Evolutionary conservation across 306 rosid species (phyloP), one percentile per base, ranked within the genome.

Genomic region (Alnus rubra): DNA sequence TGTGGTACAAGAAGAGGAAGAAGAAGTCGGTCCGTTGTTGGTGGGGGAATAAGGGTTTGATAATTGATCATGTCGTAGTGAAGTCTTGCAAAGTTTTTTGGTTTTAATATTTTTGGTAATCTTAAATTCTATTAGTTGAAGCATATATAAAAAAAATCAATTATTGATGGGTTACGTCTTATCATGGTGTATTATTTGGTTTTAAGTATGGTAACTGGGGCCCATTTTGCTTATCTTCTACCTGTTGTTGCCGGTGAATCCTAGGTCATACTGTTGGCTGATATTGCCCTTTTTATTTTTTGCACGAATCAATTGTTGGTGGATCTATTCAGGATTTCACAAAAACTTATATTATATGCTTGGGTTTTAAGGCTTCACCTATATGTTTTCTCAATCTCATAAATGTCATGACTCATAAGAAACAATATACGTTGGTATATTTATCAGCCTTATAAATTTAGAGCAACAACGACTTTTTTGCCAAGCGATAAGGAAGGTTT

Each of bases 121-220:
- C 72, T 49, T 16, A 18, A 50, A 51, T 48, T 69, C 52, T 68
- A 42, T 33, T 19, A 73, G 62, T 65, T 54, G 65, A 54, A 12
- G 12, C 71, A 79, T 63, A 78, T 47, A 74, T n/a, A 76, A 76
- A 23, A 76, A 23, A 80, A 76, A 69, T 81, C 84, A 80, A 89
- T 89, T 87, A 87, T 89, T 87, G 89, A 58, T 72, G 56, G 84
- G 44, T 77, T 48, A 78, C 76, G 86, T 80, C 89, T 83, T 76
- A 69, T 86, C 86, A 77, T 18, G 77, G 33, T 75, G 81, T 70
- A 83, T 75, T 59, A 15, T 54, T 71, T 30, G 73, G 54, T 76
- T 68, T 68, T 69, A 75, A 62, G 18, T 55, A 44, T 33, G 50
- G 50, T 11, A 50, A 54, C 69, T 79, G 10, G 85, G 86, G 14